Conservation (phyloP, 2,329 filamentous ascomycete species). For the Trichoderma cornu-damae region DNA sequence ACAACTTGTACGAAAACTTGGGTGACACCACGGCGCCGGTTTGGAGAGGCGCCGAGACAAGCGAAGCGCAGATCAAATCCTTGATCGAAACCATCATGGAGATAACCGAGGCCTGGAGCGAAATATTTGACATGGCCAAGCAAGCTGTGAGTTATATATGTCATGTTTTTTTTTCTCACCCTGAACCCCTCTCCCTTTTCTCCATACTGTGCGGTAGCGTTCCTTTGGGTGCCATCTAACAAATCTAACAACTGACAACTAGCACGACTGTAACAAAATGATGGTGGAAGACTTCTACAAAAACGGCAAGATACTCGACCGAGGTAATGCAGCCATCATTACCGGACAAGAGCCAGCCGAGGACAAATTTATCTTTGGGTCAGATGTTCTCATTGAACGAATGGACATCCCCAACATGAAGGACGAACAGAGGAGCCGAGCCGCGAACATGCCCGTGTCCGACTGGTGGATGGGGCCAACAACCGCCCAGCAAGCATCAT, state of each 20-base stretch:
- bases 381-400: constrained; percentile 8
- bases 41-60: constrained; percentile 31
- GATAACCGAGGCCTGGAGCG: constrained; percentile 32
- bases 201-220: too few species aligned
- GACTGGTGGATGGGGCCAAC: constrained; percentile 21
- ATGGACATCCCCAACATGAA: constrained; percentile 18
- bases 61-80: constrained; percentile 30
- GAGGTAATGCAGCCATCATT: constrained; percentile 18
- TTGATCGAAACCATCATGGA: constrained; percentile 34
- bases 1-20: constrained; percentile 34
- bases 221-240: neutral
- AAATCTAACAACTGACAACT: neutral
- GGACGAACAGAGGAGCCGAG: constrained; percentile 21
- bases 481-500: constrained; percentile 10
- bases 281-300: constrained; percentile 32
- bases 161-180: neutral
- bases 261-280: constrained; percentile 30
- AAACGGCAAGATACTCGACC: constrained; percentile 28
- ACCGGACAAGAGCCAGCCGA: constrained; percentile 19
- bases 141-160: constrained; percentile 25
- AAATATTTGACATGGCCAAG: constrained; percentile 28
- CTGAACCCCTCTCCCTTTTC: too few species aligned
- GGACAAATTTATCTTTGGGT: constrained; percentile 9
- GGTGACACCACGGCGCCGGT: constrained; percentile 36
- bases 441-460: constrained; percentile 23